These are phyloP conservation scores for Xylaria sp. DNA, from an alignment of 2,329 filamentous ascomycete genomes.

Conservation along the genomic window DNA sequence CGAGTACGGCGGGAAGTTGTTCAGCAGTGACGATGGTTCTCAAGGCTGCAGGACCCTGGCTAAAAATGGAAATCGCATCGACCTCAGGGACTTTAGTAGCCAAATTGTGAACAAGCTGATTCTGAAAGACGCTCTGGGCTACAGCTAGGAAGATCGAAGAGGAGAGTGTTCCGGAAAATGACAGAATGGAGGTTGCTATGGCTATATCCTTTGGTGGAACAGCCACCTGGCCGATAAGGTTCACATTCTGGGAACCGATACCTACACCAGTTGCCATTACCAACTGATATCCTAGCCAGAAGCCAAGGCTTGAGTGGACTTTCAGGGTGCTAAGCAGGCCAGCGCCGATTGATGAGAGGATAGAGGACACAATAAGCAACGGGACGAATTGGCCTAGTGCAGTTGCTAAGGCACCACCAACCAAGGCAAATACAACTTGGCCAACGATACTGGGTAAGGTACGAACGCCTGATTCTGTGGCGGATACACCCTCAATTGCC, in stretches of 20 bases:
- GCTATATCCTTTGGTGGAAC: conserved; percentile 13
- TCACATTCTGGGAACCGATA: conserved; percentile 4
- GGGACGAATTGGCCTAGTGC: conserved; percentile 56
- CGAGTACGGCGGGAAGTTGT: conserved; percentile 2
- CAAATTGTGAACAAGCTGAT: conserved; percentile 4
- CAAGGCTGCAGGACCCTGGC: not conserved
- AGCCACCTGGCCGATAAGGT: conserved; percentile 8
- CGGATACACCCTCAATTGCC: conserved; percentile 53
- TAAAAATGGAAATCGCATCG: not conserved
- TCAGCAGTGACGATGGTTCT: not conserved
- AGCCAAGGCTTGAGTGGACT: conserved; percentile 43
- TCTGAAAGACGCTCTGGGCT: conserved; percentile 22
- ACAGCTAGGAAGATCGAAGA: conserved; percentile 18
- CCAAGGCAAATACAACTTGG: conserved; percentile 48
- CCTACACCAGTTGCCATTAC: not conserved
- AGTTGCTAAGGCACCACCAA: conserved; percentile 49
- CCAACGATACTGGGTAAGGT: conserved; percentile 53
- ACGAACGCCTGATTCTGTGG: conserved; percentile 50
- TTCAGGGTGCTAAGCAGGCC: conserved; percentile 54
- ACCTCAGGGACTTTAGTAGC: not conserved
- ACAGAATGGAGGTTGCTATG: conserved; percentile 16
- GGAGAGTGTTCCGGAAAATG: conserved; percentile 15
- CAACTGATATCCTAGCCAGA: conserved; percentile 57
- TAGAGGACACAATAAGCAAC: conserved; percentile 51
- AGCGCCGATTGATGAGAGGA: conserved; percentile 47